These are phyloP conservation scores for Termitomyces sp. DNA, from an alignment of 768 basidiomycete genomes.

Conservation along the genomic window DNA sequence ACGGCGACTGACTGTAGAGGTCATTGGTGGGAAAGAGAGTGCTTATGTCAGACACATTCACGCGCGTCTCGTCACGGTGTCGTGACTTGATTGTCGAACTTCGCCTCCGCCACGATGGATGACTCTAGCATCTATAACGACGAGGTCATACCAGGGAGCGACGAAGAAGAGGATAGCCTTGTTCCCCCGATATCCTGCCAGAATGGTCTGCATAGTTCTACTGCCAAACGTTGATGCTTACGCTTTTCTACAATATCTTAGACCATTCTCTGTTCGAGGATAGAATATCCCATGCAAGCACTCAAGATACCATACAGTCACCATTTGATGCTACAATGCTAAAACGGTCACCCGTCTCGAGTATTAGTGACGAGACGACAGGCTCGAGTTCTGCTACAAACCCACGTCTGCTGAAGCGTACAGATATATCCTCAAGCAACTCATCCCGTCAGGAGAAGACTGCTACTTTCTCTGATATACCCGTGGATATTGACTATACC, in stretches of 20 bases:
- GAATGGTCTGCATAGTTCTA: background rate
- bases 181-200: background rate
- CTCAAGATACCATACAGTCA: slow-evolving; percentile 9
- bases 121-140: slow-evolving; percentile 19
- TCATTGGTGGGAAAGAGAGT: slow-evolving; percentile 8
- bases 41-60: slow-evolving; percentile 8
- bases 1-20: slow-evolving; percentile 18
- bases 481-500: slow-evolving; percentile 12
- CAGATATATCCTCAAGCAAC: slow-evolving; percentile 1
- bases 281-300: background rate
- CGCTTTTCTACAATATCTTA: background rate
- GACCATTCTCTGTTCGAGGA: background rate
- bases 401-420: slow-evolving; percentile 20
- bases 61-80: slow-evolving; percentile 14
- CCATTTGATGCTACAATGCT: background rate
- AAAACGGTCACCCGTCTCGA: background rate
- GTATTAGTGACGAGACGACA: background rate
- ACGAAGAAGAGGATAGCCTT: slow-evolving; percentile 24
- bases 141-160: slow-evolving; percentile 48
- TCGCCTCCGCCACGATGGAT: slow-evolving; percentile 5
- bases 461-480: slow-evolving; percentile 1
- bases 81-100: slow-evolving; percentile 3
- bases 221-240: background rate
- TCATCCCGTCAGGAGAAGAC: background rate
- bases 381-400: slow-evolving; percentile 10